Base-by-base conservation (phyloP, 257 asterid genomes). In the Solanum dulcamara region DNA sequence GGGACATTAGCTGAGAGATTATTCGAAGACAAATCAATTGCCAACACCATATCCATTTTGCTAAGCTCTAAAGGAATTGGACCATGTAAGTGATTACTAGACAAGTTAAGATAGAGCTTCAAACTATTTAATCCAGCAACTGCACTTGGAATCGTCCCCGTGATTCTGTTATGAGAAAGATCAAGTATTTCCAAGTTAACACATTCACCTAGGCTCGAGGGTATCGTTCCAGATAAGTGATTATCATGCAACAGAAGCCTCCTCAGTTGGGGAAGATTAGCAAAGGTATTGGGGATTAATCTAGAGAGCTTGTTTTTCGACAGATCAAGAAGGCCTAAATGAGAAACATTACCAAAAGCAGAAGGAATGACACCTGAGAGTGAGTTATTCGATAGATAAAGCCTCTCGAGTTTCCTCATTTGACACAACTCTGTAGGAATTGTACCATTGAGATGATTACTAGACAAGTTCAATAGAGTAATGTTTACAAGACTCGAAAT, bases 41-140 rank as follows among this genome's bases (percentile, higher is more conserved):
- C 94, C 64, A 93, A 70, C 5, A 95, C 95, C 98, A 93, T 94
- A 84, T 93, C 93, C 97, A 95, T 92, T 85, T 95, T 94, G 42
- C 94, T 90, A 32, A 95, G 89, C 91, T 93, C 98, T 24, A 93
- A 30, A 0, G 98, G 98, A 15, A 95, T 91, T 3, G 80, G 88
- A 3, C 98, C 98, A 18, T 88, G 87, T 85, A 95, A 82, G 70
- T 80, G 85, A 85, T 94, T 95, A 84, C 91, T 86, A 8, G 98
- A 95, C 67, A 94, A 85, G 91, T 95, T 95, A 70, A 95, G 85
- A 87, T 92, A 93, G 42, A 94, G 75, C 89, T 92, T 94, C 90
- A 94, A 84, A 72, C 96, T 92, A 37, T 85, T 89, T 89, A 95
- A 89, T 72, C 92, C 94, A 3, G 98, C 98, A 44, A 95, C 93